Percentiles rank a stretch among this genome's conserved stretches.
Conservation (phyloP, 2,329 filamentous ascomycete genomes). For the Trichophyton equinum region DNA sequence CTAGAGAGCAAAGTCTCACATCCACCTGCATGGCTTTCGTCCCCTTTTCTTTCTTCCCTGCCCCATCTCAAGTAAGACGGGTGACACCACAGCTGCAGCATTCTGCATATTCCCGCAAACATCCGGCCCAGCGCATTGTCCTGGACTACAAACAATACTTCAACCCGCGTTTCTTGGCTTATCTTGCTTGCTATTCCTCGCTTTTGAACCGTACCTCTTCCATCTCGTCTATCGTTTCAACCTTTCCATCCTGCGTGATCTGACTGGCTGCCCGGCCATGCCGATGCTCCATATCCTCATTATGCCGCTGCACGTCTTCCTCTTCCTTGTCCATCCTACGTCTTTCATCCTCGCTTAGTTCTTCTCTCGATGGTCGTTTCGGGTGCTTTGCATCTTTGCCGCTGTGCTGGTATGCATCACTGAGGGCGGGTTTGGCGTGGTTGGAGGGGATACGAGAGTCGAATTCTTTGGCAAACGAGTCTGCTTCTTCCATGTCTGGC, state of each 20-base stretch:
- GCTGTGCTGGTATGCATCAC: constrained; percentile 14
- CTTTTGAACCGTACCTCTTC: constrained; percentile 7
- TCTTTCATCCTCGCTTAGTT: constrained; percentile 11
- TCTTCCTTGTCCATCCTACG: constrained; percentile 6
- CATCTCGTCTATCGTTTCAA: constrained; percentile 10
- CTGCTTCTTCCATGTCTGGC: constrained; percentile 10
- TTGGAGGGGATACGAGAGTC: constrained; percentile 13
- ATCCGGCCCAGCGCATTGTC: background rate
- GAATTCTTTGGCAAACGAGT: constrained; percentile 13
- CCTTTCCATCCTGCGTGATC: constrained; percentile 9
- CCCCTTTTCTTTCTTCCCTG: background rate
- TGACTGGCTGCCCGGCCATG: constrained; percentile 12
- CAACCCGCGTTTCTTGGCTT: no score
- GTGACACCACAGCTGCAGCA: background rate
- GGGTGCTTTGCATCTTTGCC: constrained; percentile 12
- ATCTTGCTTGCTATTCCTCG: constrained; percentile 4
- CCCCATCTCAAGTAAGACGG: background rate
- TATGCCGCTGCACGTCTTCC: constrained; percentile 13
- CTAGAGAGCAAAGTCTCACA: background rate
- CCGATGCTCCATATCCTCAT: constrained; percentile 13
- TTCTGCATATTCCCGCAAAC: background rate
- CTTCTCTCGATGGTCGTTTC: constrained; percentile 9
- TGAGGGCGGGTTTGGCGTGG: constrained; percentile 12
- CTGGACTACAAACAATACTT: no score
- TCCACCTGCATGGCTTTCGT: background rate